Percentiles rank a stretch among this genome's conserved stretches.
These are phyloP conservation scores for Myxozyma monticola DNA, from an alignment of 805 yeast species.

Conservation along the genomic window DNA sequence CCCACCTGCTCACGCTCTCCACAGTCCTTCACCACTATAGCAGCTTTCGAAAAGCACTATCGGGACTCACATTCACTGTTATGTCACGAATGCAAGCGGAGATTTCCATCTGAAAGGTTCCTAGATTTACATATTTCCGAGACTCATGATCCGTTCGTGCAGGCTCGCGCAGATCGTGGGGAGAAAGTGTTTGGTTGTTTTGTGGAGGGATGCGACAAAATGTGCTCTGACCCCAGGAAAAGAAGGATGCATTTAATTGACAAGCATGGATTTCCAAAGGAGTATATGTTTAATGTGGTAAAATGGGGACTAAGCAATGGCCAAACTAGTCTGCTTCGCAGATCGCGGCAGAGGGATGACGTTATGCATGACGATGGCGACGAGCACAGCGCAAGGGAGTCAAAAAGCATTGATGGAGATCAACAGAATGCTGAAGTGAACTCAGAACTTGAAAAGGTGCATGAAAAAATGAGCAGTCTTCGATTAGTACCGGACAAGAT, in stretches of 20 bases:
- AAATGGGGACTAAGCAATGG: constrained; percentile 18
- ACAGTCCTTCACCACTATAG: constrained; percentile 8
- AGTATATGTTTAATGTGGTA: constrained; percentile 29
- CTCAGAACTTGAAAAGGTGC: constrained; percentile 9
- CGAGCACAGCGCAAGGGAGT: too few species aligned
- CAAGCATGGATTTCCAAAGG: constrained; percentile 51
- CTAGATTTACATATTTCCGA: constrained; percentile 54
- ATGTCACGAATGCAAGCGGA: constrained; percentile 32
- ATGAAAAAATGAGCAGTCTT: constrained; percentile 2
- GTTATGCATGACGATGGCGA: constrained; percentile 8
- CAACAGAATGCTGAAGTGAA: constrained; percentile 16
- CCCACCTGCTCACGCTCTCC: constrained; percentile 24
- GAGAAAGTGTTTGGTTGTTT: constrained; percentile 49
- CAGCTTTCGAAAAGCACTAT: constrained; percentile 34
- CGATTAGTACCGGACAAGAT: constrained; percentile 17
- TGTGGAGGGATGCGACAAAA: constrained; percentile 43
- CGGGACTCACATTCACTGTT: constrained; percentile 22
- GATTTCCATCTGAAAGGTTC: constrained; percentile 47
- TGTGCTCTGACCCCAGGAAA: constrained; percentile 44
- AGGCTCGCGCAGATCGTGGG: constrained; percentile 43
- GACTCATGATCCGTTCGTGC: constrained; percentile 52
- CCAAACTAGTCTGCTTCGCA: constrained; percentile 24
- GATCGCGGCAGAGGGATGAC: too few species aligned
- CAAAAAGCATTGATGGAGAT: too few species aligned
- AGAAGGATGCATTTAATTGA: constrained; percentile 52